Conservation (phyloP, 1,284 basidiomycete genomes). For the Cutaneotrichosporon sp. region DNA sequence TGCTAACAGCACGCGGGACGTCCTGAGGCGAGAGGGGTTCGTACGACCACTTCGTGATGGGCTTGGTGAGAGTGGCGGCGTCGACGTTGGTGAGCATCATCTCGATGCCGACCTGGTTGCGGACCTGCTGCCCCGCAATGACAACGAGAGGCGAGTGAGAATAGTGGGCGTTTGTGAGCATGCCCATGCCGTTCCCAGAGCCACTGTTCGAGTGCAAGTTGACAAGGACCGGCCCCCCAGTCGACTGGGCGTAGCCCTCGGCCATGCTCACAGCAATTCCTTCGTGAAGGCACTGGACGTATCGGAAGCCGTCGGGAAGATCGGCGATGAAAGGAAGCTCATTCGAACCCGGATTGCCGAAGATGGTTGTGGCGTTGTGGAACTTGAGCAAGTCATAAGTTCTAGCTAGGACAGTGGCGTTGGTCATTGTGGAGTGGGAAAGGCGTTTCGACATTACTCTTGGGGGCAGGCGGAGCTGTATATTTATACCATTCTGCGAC, state of each 20-base stretch:
- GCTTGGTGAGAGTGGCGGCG: conserved; percentile 3
- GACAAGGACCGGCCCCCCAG: conserved; percentile 4
- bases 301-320: conserved; percentile 11
- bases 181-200: conserved; percentile 16
- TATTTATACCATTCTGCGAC: no score
- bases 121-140: conserved; percentile 16
- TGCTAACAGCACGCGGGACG: conserved; percentile 9
- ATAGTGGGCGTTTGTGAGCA: conserved; percentile 12
- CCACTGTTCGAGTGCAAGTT: conserved; percentile 13
- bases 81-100: conserved; percentile 17
- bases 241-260: conserved; percentile 11
- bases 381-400: no score
- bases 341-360: conserved; percentile 18
- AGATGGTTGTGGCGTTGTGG: no score
- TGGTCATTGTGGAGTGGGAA: no score
- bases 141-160: conserved; percentile 15
- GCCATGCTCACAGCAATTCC: conserved; percentile 12
- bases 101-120: conserved; percentile 13
- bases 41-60: conserved; percentile 8
- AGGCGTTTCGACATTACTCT: no score
- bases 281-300: conserved; percentile 17
- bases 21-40: conserved; percentile 11
- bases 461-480: no score
- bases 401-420: no score
- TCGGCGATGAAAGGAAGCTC: conserved; percentile 16